A percentile compares a stretch with the other conserved stretches of the same genome.
Conservation (phyloP, 164 flowering plant species). For the Aristolochia fimbriata region DNA sequence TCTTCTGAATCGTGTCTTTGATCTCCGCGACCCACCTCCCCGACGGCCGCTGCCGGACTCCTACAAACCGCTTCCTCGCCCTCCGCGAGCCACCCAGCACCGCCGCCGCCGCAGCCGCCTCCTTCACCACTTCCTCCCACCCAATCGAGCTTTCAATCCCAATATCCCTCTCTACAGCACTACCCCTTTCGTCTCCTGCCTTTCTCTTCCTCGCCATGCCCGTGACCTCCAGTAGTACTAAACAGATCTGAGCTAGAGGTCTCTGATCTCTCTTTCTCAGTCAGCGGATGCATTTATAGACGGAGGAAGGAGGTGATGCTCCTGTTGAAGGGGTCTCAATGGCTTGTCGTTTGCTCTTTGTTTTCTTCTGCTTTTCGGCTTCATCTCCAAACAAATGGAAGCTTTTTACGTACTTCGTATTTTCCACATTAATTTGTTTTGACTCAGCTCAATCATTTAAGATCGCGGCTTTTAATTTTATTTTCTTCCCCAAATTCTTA, state of each 20-base stretch:
- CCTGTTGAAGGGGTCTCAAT: slow-evolving; percentile 8
- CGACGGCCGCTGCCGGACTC: slow-evolving; percentile 43
- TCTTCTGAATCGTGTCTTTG: slow-evolving; percentile 45
- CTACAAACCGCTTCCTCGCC: slow-evolving; percentile 30
- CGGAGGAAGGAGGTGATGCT: neutral
- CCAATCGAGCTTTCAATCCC: neutral
- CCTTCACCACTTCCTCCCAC: slow-evolving; percentile 24
- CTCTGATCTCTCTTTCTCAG: neutral
- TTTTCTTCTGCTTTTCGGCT: slow-evolving; percentile 10
- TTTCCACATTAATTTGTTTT: too few species aligned
- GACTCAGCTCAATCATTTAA: too few species aligned
- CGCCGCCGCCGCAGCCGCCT: slow-evolving; percentile 11
- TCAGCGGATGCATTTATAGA: slow-evolving; percentile 3
- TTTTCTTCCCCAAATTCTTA: too few species aligned
- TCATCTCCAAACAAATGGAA: slow-evolving; percentile 12
- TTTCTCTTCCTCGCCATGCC: slow-evolving; percentile 23
- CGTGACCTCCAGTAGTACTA: neutral
- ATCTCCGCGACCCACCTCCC: slow-evolving; percentile 52
- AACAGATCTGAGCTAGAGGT: too few species aligned
- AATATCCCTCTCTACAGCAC: slow-evolving; percentile 8
- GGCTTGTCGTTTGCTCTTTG: slow-evolving; percentile 15
- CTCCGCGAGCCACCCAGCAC: slow-evolving; percentile 14
- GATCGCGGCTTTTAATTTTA: too few species aligned
- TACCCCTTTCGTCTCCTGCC: slow-evolving; percentile 7
- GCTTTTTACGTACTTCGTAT: neutral